These are phyloP conservation scores for Coemansia sp. DNA, from an alignment of 192 early-diverging fungal genomes.

Conservation along the genomic window DNA sequence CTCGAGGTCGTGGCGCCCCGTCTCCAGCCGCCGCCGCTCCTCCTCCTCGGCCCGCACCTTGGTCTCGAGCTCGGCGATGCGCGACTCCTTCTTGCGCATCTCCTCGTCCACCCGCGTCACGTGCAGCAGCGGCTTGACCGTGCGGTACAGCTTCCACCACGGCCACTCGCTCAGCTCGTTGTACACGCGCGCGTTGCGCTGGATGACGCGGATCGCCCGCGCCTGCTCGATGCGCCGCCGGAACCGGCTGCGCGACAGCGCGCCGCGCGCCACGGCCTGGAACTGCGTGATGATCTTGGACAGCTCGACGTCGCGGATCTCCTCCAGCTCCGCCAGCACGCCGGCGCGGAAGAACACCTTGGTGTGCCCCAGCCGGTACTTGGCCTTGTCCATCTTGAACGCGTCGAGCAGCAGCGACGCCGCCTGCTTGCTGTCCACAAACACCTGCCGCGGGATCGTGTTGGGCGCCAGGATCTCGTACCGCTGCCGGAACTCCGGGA, in stretches of 20 bases:
- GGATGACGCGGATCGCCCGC: conserved; percentile 91
- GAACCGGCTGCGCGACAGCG: conserved; percentile 74
- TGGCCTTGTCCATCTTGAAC: conserved; percentile 74
- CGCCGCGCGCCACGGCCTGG: conserved; percentile 89
- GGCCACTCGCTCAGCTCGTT: conserved; percentile 89
- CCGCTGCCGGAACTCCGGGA: conserved; percentile 91
- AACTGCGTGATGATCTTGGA: conserved; percentile 80
- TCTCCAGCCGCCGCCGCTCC: conserved; percentile 65
- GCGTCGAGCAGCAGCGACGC: conserved; percentile 78
- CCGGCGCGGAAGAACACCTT: conserved; percentile 98
- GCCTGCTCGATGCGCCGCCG: conserved; percentile 73
- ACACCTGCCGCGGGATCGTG: conserved; percentile 76
- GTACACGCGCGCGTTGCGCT: conserved; percentile 91
- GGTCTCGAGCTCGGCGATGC: conserved; percentile 74
- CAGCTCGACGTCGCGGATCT: conserved; percentile 84
- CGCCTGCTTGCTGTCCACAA: conserved; percentile 89
- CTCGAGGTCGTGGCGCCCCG: conserved; percentile 64
- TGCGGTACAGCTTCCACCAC: conserved; percentile 96
- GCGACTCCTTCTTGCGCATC: conserved; percentile 72
- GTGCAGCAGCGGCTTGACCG: conserved; percentile 87
- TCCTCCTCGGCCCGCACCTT: conserved; percentile 64
- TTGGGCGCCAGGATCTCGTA: conserved; percentile 91
- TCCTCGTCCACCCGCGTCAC: conserved; percentile 85
- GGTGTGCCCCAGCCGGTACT: conserved; percentile 88
- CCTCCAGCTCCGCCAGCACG: conserved; percentile 93